These are phyloP conservation scores for Kwoniella dendrophila DNA, from an alignment of 768 basidiomycete genomes.

Conservation along the genomic window DNA sequence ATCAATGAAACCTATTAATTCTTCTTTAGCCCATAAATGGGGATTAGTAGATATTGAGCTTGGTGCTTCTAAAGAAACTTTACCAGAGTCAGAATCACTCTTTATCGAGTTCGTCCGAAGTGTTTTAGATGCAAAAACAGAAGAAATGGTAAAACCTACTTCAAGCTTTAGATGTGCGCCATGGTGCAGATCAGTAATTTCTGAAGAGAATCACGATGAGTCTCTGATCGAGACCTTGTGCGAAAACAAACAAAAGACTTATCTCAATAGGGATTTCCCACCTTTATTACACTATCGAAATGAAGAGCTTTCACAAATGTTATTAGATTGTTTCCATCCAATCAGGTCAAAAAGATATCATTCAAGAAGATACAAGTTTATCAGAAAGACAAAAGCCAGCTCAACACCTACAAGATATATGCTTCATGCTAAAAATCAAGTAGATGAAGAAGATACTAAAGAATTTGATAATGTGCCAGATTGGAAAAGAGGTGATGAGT, in stretches of 20 bases:
- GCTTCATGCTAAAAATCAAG: constrained; percentile 5
- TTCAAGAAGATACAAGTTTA: constrained; percentile 43
- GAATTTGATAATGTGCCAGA: constrained; percentile 32
- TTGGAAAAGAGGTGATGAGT: constrained; percentile 32
- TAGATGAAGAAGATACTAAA: constrained; percentile 28
- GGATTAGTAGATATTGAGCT: constrained; percentile 44
- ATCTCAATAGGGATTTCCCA: constrained; percentile 20
- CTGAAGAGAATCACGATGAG: background rate
- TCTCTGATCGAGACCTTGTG: constrained; percentile 22
- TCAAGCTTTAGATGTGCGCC: constrained; percentile 31
- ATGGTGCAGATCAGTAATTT: constrained; percentile 27
- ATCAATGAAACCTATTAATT: constrained; percentile 41
- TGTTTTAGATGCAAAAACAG: constrained; percentile 15
- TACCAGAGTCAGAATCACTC: constrained; percentile 22
- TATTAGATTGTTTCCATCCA: constrained; percentile 49
- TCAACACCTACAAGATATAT: constrained; percentile 43
- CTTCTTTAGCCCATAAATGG: constrained; percentile 19
- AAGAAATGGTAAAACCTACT: constrained; percentile 10
- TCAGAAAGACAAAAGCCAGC: constrained; percentile 41
- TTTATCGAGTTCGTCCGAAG: constrained; percentile 15
- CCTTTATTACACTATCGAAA: constrained; percentile 39
- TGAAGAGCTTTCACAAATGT: constrained; percentile 50
- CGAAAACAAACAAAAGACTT: constrained; percentile 23
- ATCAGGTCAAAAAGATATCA: constrained; percentile 47
- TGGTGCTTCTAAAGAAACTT: constrained; percentile 21